Conservation (phyloP, 768 basidiomycete species). For the Crucibulum laeve region DNA sequence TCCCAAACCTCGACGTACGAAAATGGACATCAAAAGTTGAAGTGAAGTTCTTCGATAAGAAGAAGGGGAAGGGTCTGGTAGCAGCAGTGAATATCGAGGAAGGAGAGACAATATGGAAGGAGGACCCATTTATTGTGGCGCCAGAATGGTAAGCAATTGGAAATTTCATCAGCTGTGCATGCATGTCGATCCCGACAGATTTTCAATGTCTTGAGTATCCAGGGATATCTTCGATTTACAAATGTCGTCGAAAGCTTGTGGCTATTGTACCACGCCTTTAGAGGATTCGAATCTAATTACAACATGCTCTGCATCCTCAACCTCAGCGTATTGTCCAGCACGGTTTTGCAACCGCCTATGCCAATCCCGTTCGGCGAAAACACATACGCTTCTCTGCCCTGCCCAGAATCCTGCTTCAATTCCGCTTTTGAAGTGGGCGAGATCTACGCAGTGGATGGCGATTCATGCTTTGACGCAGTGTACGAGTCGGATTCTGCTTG, state of each 20-base stretch:
- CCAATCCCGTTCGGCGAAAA: conserved; percentile 54
- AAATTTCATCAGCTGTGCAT: background rate
- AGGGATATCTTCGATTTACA: conserved; percentile 82
- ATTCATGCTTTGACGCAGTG: conserved; percentile 69
- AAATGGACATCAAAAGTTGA: conserved; percentile 62
- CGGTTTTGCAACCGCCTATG: conserved; percentile 84
- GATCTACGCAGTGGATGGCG: conserved; percentile 66
- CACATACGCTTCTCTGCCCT: conserved; percentile 72
- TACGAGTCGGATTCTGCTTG: conserved; percentile 58
- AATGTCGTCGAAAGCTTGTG: conserved; percentile 55
- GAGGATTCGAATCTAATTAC: conserved; percentile 41
- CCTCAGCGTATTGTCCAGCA: conserved; percentile 45
- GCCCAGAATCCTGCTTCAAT: conserved; percentile 67
- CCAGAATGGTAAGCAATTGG: conserved; percentile 60
- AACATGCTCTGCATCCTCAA: conserved; percentile 45
- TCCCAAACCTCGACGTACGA: conserved; percentile 55
- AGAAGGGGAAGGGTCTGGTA: conserved; percentile 82
- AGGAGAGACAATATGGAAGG: conserved; percentile 80
- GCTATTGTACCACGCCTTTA: conserved; percentile 69
- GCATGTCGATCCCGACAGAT: conserved; percentile 1
- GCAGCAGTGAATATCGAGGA: conserved; percentile 61
- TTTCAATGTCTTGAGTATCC: conserved; percentile 11
- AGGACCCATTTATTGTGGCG: conserved; percentile 78
- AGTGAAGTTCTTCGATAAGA: conserved; percentile 62
- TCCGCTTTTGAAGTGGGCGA: conserved; percentile 56